phyloP scores from a whole-genome alignment of 2,329 filamentous ascomycete species.

The Mycosphaerella sp. region DNA sequence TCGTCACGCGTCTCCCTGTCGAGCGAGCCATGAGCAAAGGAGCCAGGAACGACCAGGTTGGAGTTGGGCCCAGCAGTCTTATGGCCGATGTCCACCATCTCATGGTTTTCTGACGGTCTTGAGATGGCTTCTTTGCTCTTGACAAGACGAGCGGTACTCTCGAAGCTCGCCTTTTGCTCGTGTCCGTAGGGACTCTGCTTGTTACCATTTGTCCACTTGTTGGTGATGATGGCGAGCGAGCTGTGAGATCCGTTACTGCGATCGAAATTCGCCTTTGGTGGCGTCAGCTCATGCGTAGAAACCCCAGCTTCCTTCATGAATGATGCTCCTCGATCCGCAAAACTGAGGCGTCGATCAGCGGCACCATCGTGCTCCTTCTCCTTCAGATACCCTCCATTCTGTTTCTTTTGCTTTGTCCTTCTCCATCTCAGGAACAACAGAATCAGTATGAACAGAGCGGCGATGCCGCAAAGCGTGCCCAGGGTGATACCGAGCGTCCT shows the following conservation, averaged over 20 bases:
- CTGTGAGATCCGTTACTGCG: constrained; percentile 24
- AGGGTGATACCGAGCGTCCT: constrained; percentile 74
- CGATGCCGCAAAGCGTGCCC: constrained; percentile 70
- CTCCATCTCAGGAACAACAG: constrained; percentile 61
- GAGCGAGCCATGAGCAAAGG: constrained; percentile 21
- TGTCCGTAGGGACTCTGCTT: constrained; percentile 43
- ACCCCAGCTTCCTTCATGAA: constrained; percentile 49
- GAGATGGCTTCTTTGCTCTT: constrained; percentile 48
- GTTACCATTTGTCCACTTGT: constrained; percentile 47
- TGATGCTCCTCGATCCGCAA: constrained; percentile 46
- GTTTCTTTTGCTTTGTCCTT: constrained; percentile 51
- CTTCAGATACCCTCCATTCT: constrained; percentile 35
- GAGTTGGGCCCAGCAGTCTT: constrained; percentile 29
- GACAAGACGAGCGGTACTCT: constrained; percentile 54
- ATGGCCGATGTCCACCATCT: constrained; percentile 41
- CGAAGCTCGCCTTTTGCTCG: constrained; percentile 48
- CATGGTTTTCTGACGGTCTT: constrained; percentile 37
- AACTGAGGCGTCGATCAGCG: constrained; percentile 38
- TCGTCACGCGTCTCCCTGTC: constrained; percentile 29
- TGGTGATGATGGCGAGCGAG: constrained; percentile 47
- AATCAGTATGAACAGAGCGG: constrained; percentile 62
- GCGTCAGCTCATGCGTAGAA: constrained; percentile 30
- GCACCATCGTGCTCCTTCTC: constrained; percentile 33
- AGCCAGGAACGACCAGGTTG: constrained; percentile 19
- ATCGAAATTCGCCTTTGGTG: constrained; percentile 16